Percentiles rank a stretch among this genome's conserved stretches.
Evolutionary conservation across 495 filamentous ascomycete genomes (phyloP).

Genomic region (Penicillium coffeae): DNA sequence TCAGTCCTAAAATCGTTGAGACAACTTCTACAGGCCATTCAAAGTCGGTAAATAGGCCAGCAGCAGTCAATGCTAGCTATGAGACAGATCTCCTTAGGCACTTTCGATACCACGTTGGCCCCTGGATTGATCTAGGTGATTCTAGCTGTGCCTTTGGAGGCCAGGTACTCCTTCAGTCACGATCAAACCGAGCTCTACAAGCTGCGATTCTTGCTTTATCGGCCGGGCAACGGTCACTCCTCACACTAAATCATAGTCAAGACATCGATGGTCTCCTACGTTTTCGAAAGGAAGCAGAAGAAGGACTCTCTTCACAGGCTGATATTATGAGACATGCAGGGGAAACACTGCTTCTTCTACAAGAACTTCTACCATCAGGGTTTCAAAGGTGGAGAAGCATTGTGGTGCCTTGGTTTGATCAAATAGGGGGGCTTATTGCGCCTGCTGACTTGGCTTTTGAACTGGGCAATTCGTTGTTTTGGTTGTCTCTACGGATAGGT

Average conservation of each 20-base stretch:
- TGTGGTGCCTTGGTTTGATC: slow-evolving; percentile 2
- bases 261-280: slow-evolving; percentile 11
- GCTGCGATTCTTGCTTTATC: slow-evolving; percentile 19
- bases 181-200: slow-evolving; percentile 18
- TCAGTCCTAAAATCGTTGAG: not conserved
- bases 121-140: slow-evolving; percentile 26
- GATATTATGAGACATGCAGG: slow-evolving; percentile 15
- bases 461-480: slow-evolving; percentile 19
- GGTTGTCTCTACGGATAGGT: slow-evolving; percentile 23
- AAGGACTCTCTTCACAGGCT: slow-evolving; percentile 5
- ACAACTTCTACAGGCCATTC: slow-evolving; percentile 4
- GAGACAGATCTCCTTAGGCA: slow-evolving; percentile 25
- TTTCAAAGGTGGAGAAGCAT: slow-evolving; percentile 15
- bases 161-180: slow-evolving; percentile 19
- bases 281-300: slow-evolving; percentile 20
- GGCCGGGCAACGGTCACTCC: slow-evolving; percentile 14
- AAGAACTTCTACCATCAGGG: slow-evolving; percentile 16
- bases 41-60: not conserved
- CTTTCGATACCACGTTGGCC: slow-evolving; percentile 23
- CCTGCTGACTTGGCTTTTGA: slow-evolving; percentile 6
- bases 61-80: slow-evolving; percentile 5
- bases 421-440: not conserved
- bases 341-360: slow-evolving; percentile 12
- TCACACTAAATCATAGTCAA: slow-evolving; percentile 1
- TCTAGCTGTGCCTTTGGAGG: slow-evolving; percentile 20